Base-by-base conservation (phyloP, 805 yeast species). In the Soucietia sequanensis region DNA sequence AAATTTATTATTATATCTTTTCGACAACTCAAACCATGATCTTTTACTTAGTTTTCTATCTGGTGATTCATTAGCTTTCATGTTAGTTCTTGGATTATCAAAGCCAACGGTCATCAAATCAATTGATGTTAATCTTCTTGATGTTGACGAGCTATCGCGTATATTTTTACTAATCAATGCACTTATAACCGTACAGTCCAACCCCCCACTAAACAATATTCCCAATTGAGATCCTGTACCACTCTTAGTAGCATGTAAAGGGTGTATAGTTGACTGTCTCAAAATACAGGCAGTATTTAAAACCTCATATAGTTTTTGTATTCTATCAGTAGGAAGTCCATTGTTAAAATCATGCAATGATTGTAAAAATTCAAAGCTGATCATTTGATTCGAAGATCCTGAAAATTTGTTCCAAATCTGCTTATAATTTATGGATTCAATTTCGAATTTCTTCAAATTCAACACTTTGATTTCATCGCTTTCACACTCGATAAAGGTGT, bases 81-180 rank as follows among this genome's bases (percentile, higher is more conserved):
- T 57, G 1, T 78, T 75, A 0, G 91, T 81, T 37, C 99, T 72
- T 10, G 89, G 90, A 49, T 91, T 93, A 45, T 84, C 90, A 58
- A 93, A 93, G 0, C 95, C 95, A 4, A 93, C 99, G 39, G 90
- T 91, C 10, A 93, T 51, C n/a, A 93, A 65, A 53, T 91, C 96
- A 6, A 93, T 71, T 1, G 42, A 14, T 17, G 28, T 21, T n/a
- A 29, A 15, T n/a, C 36, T 34, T 34, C 17, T 34, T 22, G 2
- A 37, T 42, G 12, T 38, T 43, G 28, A 38, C n/a, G n/a, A n/a
- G n/a, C n/a, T n/a, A n/a, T n/a, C n/a, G n/a, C n/a, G n/a, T 43
- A 50, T 38, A 33, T 57, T 55, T 31, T 54, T 54, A 31, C 57
- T 43, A 12, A 60, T 59, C 3, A 82, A 31, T 0, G 80, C 76